Conservation (phyloP, 805 yeast species). For the Yamadazyma akitaensis region DNA sequence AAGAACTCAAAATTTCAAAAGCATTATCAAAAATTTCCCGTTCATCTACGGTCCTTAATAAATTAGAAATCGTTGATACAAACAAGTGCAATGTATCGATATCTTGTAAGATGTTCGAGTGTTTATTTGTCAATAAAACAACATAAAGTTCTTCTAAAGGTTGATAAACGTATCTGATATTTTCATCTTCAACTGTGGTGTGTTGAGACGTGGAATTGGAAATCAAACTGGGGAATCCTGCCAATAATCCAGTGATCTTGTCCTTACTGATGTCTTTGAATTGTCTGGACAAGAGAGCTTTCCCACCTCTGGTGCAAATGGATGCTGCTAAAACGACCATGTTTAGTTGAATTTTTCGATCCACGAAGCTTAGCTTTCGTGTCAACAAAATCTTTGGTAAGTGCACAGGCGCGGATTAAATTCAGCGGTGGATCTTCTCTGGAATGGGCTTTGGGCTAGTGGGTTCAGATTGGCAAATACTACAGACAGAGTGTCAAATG, state of each 20-base stretch:
- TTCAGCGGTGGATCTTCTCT: neutral
- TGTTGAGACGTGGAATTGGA: conserved; percentile 72
- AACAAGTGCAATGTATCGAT: conserved; percentile 87
- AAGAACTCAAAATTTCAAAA: conserved; percentile 85
- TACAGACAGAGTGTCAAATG: no score
- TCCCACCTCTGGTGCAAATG: conserved; percentile 90
- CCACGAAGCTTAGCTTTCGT: conserved; percentile 10
- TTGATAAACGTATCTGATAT: conserved; percentile 90
- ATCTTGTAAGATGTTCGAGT: conserved; percentile 90
- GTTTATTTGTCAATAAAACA: conserved; percentile 84
- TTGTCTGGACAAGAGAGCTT: conserved; percentile 87
- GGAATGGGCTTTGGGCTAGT: no score
- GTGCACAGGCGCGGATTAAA: conserved; percentile 3
- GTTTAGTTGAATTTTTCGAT: conserved; percentile 10
- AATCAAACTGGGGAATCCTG: conserved; percentile 80
- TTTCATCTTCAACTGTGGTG: conserved; percentile 90
- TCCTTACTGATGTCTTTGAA: conserved; percentile 82
- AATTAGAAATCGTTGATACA: conserved; percentile 73
- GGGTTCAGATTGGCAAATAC: no score
- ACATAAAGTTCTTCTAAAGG: conserved; percentile 93
- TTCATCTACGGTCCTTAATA: conserved; percentile 72
- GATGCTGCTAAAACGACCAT: conserved; percentile 92
- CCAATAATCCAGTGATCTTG: conserved; percentile 78
- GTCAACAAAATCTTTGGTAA: conserved; percentile 9
- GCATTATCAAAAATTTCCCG: conserved; percentile 79